Conservation (phyloP, 805 yeast genomes). For the Grigorovia yakushimaensis region DNA sequence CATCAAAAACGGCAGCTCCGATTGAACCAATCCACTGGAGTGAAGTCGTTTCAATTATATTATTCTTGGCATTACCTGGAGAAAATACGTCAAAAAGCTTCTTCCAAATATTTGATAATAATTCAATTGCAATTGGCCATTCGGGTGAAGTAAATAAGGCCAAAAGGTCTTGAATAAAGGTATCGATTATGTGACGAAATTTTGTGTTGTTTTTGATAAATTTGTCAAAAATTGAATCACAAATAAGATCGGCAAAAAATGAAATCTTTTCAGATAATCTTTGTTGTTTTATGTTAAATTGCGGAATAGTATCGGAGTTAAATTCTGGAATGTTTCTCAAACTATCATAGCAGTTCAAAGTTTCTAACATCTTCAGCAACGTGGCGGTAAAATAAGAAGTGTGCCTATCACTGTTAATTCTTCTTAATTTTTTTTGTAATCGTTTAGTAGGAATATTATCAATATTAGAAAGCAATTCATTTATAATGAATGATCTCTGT, state of each 20-base stretch:
- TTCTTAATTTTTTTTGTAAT: constrained; percentile 17
- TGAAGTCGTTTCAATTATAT: constrained; percentile 39
- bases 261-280: constrained; percentile 5
- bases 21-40: constrained; percentile 55
- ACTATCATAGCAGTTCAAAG: constrained; percentile 12
- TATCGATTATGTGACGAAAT: constrained; percentile 37
- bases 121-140: constrained; percentile 49
- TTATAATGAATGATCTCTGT: constrained; percentile 52
- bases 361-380: constrained; percentile 19
- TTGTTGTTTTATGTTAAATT: constrained; percentile 1
- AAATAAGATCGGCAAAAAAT: constrained; percentile 17
- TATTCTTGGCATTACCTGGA: constrained; percentile 30
- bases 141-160: constrained; percentile 43
- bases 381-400: constrained; percentile 24
- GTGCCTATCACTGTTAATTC: constrained; percentile 9
- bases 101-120: constrained; percentile 38
- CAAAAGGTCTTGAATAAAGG: constrained; percentile 48
- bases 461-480: constrained; percentile 46
- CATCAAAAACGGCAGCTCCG: constrained; percentile 40
- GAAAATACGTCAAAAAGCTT: constrained; percentile 34
- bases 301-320: constrained; percentile 1
- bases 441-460: constrained; percentile 41
- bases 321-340: background rate
- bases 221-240: constrained; percentile 15
- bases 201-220: constrained; percentile 22